These are phyloP conservation scores for Leccinum barrowsii DNA, from an alignment of 768 basidiomycete genomes.

Conservation along the genomic window DNA sequence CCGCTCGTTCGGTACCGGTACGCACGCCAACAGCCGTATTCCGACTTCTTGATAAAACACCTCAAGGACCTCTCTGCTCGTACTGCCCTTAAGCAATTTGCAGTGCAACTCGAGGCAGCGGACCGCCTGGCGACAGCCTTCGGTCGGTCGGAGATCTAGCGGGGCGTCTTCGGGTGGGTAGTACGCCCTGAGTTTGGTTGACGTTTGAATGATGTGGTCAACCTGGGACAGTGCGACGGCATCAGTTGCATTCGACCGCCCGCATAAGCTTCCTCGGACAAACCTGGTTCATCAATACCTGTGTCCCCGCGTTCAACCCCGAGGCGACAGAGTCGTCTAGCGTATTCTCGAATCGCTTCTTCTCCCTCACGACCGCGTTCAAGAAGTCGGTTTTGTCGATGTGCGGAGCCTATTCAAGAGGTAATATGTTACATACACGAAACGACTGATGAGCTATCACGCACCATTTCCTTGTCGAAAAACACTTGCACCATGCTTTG, in stretches of 20 bases:
- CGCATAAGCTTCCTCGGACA: background rate
- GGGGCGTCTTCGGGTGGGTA: slow-evolving; percentile 80
- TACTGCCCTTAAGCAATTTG: slow-evolving; percentile 86
- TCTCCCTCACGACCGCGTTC: slow-evolving; percentile 90
- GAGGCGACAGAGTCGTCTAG: slow-evolving; percentile 92
- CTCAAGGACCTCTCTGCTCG: slow-evolving; percentile 93
- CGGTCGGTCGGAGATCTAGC: slow-evolving; percentile 81
- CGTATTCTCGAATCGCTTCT: slow-evolving; percentile 91
- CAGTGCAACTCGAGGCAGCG: slow-evolving; percentile 88
- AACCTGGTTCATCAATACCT: slow-evolving; percentile 93
- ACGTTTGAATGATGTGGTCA: slow-evolving; percentile 84
- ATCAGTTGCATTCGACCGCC: background rate
- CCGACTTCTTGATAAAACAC: slow-evolving; percentile 99
- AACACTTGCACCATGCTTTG: slow-evolving; percentile 98
- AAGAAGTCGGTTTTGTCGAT: slow-evolving; percentile 94
- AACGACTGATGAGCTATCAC: slow-evolving; percentile 16
- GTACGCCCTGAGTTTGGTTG: slow-evolving; percentile 84
- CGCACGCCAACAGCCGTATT: slow-evolving; percentile 78
- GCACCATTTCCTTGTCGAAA: slow-evolving; percentile 91
- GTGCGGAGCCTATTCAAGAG: slow-evolving; percentile 57
- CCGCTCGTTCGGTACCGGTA: slow-evolving; percentile 3
- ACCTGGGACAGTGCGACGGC: slow-evolving; percentile 50
- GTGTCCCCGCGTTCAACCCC: slow-evolving; percentile 92
- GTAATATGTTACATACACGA: background rate
- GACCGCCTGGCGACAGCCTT: slow-evolving; percentile 87